Evolutionary conservation across 1,139 yeast genomes (phyloP), one percentile per base, ranked within the genome.

Genomic region (Meyerozyma elateridarum): DNA sequence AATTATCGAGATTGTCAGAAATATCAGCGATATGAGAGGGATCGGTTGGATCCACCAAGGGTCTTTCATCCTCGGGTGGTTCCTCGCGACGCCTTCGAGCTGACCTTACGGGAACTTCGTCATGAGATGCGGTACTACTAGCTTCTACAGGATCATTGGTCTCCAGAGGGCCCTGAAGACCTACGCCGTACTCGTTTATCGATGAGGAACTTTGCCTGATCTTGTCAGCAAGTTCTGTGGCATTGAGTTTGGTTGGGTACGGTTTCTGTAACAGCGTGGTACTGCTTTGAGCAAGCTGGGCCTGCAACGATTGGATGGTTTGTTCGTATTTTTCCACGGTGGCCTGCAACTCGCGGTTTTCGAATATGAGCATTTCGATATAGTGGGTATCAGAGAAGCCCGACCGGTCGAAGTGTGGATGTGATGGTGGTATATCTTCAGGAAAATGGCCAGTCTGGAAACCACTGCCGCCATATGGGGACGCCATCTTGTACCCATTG

Each of bases 281-380:
- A 15, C n/a, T 6, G 18, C 15, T n/a, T 15, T 13, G 16, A 13
- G 15, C 17, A 12, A n/a, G 8, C n/a, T 11, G n/a, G 14, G 26
- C 9, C 31, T 29, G 20, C 39, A 22, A 18, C 34, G 27, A 30
- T 32, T 29, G 11, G 7, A 54, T 47, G 35, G 33, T 28, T 29
- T 38, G 31, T 18, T 36, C 33, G 20, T 33, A 33, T 22, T 35
- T 22, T 22, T 31, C 15, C 9, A 42, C 12, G 4, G 38, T 19
- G 19, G 48, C 41, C 22, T 49, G 50, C 11, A 66, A 49, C 37
- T 65, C 70, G 36, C 48, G 52, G 38, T 57, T 64, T 37, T 67
- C 73, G 38, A 60, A 61, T 21, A 59, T 32, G 25, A 66, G 47
- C 32, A 49, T 57, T 35, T 62, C 69, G 29, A 64, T 63, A 39